Evolutionary conservation across 2,329 filamentous ascomycete species (phyloP).

Genomic region (Fusarium circinatum): DNA sequence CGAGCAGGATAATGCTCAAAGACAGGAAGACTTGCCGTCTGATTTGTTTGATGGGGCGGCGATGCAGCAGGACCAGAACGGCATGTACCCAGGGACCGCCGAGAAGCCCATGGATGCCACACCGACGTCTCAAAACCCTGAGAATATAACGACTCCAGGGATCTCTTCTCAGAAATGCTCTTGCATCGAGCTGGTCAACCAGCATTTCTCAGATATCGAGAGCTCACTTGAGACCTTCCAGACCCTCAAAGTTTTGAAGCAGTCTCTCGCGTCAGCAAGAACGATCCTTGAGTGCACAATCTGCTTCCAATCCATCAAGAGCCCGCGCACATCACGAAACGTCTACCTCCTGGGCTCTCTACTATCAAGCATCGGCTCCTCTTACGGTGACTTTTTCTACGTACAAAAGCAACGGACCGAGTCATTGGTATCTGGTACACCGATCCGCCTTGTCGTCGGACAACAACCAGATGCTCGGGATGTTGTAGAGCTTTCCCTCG

Average conservation of each 20-base stretch:
- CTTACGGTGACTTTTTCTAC: constrained; percentile 16
- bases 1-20: not conserved
- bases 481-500: constrained; percentile 2
- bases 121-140: not conserved
- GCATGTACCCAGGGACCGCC: fast-evolving
- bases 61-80: not conserved
- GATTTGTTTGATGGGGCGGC: not conserved
- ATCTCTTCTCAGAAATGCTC: not conserved
- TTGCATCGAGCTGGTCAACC: constrained; percentile 4
- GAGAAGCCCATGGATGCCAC: not conserved
- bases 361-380: constrained; percentile 1
- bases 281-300: not conserved
- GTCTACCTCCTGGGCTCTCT: not conserved
- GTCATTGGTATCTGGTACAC: not conserved
- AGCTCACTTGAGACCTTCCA: constrained; percentile 10
- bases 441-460: not conserved
- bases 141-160: fast-evolving
- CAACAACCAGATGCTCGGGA: not conserved
- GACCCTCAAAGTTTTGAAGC: constrained; percentile 10
- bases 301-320: constrained; percentile 15
- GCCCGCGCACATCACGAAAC: constrained; percentile 2
- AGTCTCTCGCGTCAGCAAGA: not conserved
- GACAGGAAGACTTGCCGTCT: not conserved
- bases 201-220: constrained; percentile 10
- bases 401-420: constrained; percentile 5